Evolutionary conservation across 495 filamentous ascomycete genomes (phyloP), one percentile per base, ranked within the genome.

Genomic region (Penicillium canescens): DNA sequence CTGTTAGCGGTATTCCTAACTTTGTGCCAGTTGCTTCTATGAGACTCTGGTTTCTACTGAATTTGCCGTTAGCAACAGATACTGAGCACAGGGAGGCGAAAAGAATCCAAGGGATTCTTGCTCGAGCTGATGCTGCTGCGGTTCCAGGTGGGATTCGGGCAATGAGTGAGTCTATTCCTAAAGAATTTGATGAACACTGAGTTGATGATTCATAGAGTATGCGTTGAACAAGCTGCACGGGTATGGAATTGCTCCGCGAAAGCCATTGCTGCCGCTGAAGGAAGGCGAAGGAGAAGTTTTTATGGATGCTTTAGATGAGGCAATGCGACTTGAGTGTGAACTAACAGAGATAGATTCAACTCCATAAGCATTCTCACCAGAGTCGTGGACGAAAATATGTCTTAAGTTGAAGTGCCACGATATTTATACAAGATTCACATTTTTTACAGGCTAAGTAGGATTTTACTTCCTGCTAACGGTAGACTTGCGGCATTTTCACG

Each of bases 1-100:
- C 60, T 18, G 60, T 63, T 10, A 63, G 56, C 46, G 60, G 60
- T 3, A 60, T 63, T 35, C 56, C 60, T 1, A 63, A 63, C 34
- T 63, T 63, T 54, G 56, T 52, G 21, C 60, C 60, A n/a, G n/a
- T 40, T 12, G 60, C 60, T n/a, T 56, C 56, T 11, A 56, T 60
- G 60, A 56, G 53, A 33, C 56, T 63, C 5, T 63, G 60, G 60
- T 12, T 24, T 28, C 49, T 63, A 21, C 50, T 59, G 20, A 63
- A 56, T 28, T 42, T 34, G 8, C 38, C 34, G 12, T 57, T 44
- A 23, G 49, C 53, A 3, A 55, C 59, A 0, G 31, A 34, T 7
- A 35, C 49, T 14, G 55, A 62, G 38, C 8, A 18, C 1, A 18
- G 36, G 7, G 59, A 62, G 54, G 37, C 55, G 6, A 40, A 42